A percentile compares a stretch with the other conserved stretches of the same genome.
Conservation (phyloP, 2,329 filamentous ascomycete genomes). For the Ascosphaera aggregata region DNA sequence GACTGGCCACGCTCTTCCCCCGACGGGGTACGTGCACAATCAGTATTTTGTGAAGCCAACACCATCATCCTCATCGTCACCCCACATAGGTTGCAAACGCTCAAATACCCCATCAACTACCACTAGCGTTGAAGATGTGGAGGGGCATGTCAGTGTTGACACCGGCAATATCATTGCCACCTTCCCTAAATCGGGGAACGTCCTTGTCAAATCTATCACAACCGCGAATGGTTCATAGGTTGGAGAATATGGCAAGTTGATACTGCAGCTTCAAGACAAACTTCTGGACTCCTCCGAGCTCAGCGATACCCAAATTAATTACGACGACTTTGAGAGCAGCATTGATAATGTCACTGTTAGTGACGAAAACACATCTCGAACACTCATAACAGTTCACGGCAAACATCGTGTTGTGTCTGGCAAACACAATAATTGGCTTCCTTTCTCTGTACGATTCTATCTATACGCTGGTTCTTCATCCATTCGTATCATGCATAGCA, state of each 20-base stretch:
- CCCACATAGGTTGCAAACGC: neutral
- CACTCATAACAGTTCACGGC: constrained; percentile 25
- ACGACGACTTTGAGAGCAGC: constrained; percentile 25
- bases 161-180: constrained; percentile 22
- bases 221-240: constrained; percentile 20
- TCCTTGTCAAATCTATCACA: constrained; percentile 19
- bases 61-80: constrained; percentile 8
- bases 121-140: constrained; percentile 4
- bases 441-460: constrained; percentile 33
- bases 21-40: constrained; percentile 17
- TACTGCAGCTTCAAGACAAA: constrained; percentile 29
- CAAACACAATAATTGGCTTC: constrained; percentile 26
- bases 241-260: constrained; percentile 24
- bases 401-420: constrained; percentile 13
- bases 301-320: constrained; percentile 16
- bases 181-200: constrained; percentile 22
- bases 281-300: constrained; percentile 19
- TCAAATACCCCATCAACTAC: constrained; percentile 8
- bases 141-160: constrained; percentile 15
- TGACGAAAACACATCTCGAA: constrained; percentile 18
- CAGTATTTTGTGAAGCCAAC: constrained; percentile 20
- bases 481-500: constrained; percentile 30
- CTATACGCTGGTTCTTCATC: constrained; percentile 33
- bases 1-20: constrained; percentile 32
- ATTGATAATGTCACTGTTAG: constrained; percentile 29